Conservation (phyloP, 371 early-diverging fungal genomes). For the Apophysomyces elegans region DNA sequence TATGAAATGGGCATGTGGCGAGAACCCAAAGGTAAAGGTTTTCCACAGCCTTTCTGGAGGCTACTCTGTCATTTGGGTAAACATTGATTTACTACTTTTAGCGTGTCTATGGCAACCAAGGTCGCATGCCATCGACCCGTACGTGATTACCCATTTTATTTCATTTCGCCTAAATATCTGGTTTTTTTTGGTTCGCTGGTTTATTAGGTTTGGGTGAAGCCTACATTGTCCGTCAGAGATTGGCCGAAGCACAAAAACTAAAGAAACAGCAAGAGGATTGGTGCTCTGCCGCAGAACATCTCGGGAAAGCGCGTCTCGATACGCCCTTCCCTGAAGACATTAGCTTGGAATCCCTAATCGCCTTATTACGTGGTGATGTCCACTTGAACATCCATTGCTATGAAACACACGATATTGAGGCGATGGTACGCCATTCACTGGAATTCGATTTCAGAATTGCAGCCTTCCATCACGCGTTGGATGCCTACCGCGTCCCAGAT, state of each 20-base stretch:
- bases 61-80: too few species aligned
- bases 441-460: conserved; percentile 79
- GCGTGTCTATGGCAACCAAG: conserved; percentile 16
- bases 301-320: conserved; percentile 29
- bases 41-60: background rate
- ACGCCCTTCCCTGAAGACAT: conserved; percentile 70
- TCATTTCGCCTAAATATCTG: too few species aligned
- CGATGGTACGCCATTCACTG: conserved; percentile 73
- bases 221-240: conserved; percentile 68
- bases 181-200: conserved; percentile 21
- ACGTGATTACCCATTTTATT: conserved; percentile 1
- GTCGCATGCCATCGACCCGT: conserved; percentile 43
- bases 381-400: conserved; percentile 78
- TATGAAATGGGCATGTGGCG: conserved; percentile 85
- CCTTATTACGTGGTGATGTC: conserved; percentile 75
- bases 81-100: background rate
- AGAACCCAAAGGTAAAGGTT: conserved; percentile 66
- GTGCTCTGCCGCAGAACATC: conserved; percentile 68
- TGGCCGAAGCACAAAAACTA: conserved; percentile 60
- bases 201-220: conserved; percentile 71
- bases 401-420: conserved; percentile 72
- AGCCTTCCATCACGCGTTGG: conserved; percentile 84
- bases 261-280: conserved; percentile 74
- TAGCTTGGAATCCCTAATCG: conserved; percentile 62
- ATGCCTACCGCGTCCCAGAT: conserved; percentile 75